Evolutionary conservation across 805 yeast genomes (phyloP).

Genomic region (Hagleromyces aurorensis): DNA sequence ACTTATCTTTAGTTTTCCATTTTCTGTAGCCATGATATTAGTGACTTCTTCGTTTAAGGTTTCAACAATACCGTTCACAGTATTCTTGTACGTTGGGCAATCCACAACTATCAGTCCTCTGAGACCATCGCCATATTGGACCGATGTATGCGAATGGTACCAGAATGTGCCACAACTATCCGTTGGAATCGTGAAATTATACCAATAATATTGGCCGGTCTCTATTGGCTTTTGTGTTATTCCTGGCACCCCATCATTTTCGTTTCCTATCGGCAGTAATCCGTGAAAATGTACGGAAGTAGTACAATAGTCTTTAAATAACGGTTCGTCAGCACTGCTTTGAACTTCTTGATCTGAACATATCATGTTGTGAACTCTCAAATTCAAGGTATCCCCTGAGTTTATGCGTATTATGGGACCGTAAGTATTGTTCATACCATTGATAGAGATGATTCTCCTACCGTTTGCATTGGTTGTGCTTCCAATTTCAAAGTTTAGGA

Average conservation of each 20-base stretch:
- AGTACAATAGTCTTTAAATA: constrained; percentile 14
- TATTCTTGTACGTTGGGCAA: constrained; percentile 35
- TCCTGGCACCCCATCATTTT: constrained; percentile 35
- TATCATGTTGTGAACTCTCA: constrained; percentile 16
- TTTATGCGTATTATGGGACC: constrained; percentile 22
- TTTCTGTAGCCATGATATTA: no score
- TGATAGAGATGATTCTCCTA: constrained; percentile 20
- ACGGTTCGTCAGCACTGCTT: constrained; percentile 22
- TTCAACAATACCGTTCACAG: constrained; percentile 25
- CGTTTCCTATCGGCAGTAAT: constrained; percentile 38
- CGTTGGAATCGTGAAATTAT: constrained; percentile 37
- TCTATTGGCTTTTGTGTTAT: constrained; percentile 67
- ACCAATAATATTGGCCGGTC: constrained; percentile 50
- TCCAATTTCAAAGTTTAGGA: constrained; percentile 11
- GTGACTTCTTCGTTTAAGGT: constrained; percentile 1
- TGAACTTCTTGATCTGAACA: constrained; percentile 15
- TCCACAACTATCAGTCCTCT: constrained; percentile 47
- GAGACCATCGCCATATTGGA: constrained; percentile 45
- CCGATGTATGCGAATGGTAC: constrained; percentile 49
- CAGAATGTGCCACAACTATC: constrained; percentile 44
- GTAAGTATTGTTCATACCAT: constrained; percentile 12
- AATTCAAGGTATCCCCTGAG: constrained; percentile 18
- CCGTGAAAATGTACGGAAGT: constrained; percentile 50
- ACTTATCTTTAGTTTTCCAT: constrained; percentile 2
- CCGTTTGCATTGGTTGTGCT: constrained; percentile 8